Conservation (phyloP, 208 protist species). For the Leishmania aethiopica region DNA sequence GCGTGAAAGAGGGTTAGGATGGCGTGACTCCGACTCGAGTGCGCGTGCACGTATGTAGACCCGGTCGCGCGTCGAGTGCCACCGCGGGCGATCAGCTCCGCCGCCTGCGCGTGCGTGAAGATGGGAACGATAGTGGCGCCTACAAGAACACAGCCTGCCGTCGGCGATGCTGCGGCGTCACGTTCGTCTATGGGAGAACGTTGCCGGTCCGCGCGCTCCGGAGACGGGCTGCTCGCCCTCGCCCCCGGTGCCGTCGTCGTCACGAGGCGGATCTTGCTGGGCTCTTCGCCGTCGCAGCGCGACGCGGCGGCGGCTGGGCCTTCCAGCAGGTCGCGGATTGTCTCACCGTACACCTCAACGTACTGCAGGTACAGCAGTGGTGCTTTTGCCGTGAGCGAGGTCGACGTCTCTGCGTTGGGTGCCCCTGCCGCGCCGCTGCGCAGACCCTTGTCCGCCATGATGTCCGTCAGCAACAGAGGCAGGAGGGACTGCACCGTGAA, state of each 20-base stretch:
- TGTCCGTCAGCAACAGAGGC: constrained; percentile 78
- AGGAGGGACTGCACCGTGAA: constrained; percentile 87
- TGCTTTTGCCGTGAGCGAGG: too few relatives aligned
- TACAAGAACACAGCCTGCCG: constrained; percentile 33
- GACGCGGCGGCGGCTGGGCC: not conserved
- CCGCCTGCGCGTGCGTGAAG: constrained; percentile 55
- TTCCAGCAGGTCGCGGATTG: constrained; percentile 88
- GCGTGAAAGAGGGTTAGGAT: constrained; percentile 92
- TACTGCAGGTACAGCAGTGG: constrained; percentile 76
- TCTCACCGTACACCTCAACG: constrained; percentile 95
- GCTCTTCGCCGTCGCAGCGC: constrained; percentile 21
- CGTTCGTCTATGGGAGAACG: not conserved
- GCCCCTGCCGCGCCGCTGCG: not conserved
- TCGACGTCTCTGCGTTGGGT: too few relatives aligned
- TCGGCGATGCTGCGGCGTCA: not conserved
- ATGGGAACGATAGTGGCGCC: constrained; percentile 65
- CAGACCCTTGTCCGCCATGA: constrained; percentile 45
- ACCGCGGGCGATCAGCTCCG: constrained; percentile 76
- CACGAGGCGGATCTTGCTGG: constrained; percentile 23
- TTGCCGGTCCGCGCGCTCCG: not conserved
- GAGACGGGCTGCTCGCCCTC: not conserved
- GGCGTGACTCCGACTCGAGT: constrained; percentile 89
- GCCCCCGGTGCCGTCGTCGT: constrained; percentile 8
- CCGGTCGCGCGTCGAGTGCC: constrained; percentile 82
- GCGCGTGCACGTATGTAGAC: constrained; percentile 90